phyloP scores from a whole-genome alignment of 2,329 filamentous ascomycete genomes.

The Helicocarpus griseus region DNA sequence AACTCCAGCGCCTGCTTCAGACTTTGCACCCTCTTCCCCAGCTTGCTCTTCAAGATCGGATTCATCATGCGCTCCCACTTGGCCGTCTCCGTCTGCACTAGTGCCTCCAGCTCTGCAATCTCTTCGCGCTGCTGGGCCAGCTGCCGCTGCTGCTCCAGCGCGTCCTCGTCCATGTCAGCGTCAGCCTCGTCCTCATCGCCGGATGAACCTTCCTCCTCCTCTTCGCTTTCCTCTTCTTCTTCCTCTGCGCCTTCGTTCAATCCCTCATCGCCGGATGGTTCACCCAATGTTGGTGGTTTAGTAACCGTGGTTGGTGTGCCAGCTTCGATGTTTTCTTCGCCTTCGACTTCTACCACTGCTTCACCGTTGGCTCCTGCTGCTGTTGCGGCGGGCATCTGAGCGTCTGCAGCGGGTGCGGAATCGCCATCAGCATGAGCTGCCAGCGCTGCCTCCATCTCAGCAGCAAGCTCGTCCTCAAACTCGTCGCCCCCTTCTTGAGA shows the following conservation, averaged over 20 bases:
- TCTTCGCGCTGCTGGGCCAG: slow-evolving; percentile 36
- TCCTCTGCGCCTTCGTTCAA: no score
- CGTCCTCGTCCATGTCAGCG: slow-evolving; percentile 35
- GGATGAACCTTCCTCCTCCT: slow-evolving; percentile 30
- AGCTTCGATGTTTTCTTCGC: slow-evolving; percentile 9
- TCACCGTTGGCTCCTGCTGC: slow-evolving; percentile 7
- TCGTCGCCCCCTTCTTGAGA: slow-evolving; percentile 27
- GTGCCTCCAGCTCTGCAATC: slow-evolving; percentile 33
- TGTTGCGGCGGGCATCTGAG: slow-evolving; percentile 1
- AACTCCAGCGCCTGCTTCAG: slow-evolving; percentile 35
- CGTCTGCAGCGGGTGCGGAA: slow-evolving; percentile 19
- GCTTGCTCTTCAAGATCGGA: slow-evolving; percentile 32
- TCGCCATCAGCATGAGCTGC: slow-evolving; percentile 26
- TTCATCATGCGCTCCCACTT: slow-evolving; percentile 33
- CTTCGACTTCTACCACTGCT: slow-evolving; percentile 4
- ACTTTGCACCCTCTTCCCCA: slow-evolving; percentile 34
- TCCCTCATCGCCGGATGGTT: slow-evolving; percentile 36
- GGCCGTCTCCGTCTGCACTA: slow-evolving; percentile 29
- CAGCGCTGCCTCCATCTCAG: slow-evolving; percentile 35
- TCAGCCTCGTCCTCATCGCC: slow-evolving; percentile 27
- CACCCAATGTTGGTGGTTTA: slow-evolving; percentile 19
- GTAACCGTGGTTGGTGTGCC: slow-evolving; percentile 25
- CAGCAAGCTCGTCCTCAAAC: slow-evolving; percentile 33
- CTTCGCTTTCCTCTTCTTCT: slow-evolving; percentile 25
- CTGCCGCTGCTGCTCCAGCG: slow-evolving; percentile 31